Percentiles rank a stretch among this genome's conserved stretches.
phyloP scores from a whole-genome alignment of 495 filamentous ascomycete genomes.

The Sabuloglossum arenarium region DNA sequence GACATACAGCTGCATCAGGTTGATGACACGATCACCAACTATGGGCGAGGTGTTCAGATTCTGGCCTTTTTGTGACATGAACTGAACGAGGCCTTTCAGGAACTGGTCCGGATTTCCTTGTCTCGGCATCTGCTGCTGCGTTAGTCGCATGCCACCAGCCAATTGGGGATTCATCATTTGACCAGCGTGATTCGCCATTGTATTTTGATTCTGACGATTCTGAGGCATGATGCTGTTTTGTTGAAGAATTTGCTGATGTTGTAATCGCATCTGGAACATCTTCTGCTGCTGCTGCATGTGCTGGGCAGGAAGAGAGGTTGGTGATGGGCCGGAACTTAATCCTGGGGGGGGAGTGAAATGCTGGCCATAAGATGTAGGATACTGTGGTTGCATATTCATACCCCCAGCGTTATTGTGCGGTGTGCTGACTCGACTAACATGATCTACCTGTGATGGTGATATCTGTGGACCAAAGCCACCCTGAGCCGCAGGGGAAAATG shows the following conservation, averaged over 20 bases:
- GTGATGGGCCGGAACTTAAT: constrained; percentile 20
- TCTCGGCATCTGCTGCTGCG: constrained; percentile 8
- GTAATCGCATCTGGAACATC: constrained; percentile 20
- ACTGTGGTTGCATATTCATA: constrained; percentile 1
- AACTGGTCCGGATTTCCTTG: constrained; percentile 45
- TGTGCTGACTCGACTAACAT: constrained; percentile 48
- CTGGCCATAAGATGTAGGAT: constrained; percentile 26
- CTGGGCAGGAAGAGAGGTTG: constrained; percentile 31
- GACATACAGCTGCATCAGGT: constrained; percentile 54
- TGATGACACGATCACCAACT: constrained; percentile 47
- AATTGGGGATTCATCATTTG: constrained; percentile 5
- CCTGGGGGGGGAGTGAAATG: constrained; percentile 25
- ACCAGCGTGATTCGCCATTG: not conserved
- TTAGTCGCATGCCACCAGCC: not conserved
- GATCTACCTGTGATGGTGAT: constrained; percentile 59
- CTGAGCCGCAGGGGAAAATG: constrained; percentile 64
- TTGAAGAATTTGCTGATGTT: constrained; percentile 11
- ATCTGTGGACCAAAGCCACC: constrained; percentile 47
- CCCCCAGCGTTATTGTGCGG: constrained; percentile 42
- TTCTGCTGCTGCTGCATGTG: constrained; percentile 27
- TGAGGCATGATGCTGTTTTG: not conserved
- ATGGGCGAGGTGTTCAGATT: constrained; percentile 49
- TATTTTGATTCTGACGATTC: not conserved
- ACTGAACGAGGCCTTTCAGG: constrained; percentile 45
- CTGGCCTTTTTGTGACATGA: constrained; percentile 47